Evolutionary conservation across 129 eudicot species (phyloP), one percentile per base, ranked within the genome.

Genomic region (Escallonia rubra): DNA sequence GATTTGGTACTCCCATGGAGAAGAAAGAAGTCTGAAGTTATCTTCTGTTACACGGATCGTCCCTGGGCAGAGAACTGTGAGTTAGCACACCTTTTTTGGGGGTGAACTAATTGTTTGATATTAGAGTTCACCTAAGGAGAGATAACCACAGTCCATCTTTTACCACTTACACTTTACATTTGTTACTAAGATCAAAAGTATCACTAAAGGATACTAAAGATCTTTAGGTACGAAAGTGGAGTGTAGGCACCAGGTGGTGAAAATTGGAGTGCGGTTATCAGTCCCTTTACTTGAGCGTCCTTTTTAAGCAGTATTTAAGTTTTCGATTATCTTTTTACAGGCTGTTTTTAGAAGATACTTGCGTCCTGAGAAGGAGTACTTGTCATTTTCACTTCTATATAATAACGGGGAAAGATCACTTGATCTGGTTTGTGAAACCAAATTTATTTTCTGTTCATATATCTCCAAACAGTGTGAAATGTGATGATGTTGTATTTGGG

Each of bases 1-100:
- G 63, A 71, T 85, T 45, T 87, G 92, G 92, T 77, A 76, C 72
- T 90, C 97, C 10, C 83, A 54, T 56, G 86, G 86, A 62, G 78
- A 74, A 54, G 91, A 90, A 80, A 87, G 92, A 71, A 74, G 60
- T 71, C 63, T 90, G 76, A 87, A 71, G 78, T 59, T 90, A 80
- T 73, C 95, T 55, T 71, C 72, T 46, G 95, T 90, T 77, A 39
- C 82, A 63, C 67, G 80, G 79, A 78, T 87, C 76, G 67, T 87
- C 66, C 87, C 85, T 41, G 95, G 97, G 72, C 95, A 90, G 70
- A 84, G 95, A 90, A 90, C 95, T 15, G 95, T 84, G 79, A 90
- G 89, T 78, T 81, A 74, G 74, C 78, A 65, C 69, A 12, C 68
- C 53, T 72, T 47, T 47, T 40, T 75, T 57, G 56, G 59, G 72